phyloP scores from a whole-genome alignment of 2,329 filamentous ascomycete species.

The Neoascochyta sp. region DNA sequence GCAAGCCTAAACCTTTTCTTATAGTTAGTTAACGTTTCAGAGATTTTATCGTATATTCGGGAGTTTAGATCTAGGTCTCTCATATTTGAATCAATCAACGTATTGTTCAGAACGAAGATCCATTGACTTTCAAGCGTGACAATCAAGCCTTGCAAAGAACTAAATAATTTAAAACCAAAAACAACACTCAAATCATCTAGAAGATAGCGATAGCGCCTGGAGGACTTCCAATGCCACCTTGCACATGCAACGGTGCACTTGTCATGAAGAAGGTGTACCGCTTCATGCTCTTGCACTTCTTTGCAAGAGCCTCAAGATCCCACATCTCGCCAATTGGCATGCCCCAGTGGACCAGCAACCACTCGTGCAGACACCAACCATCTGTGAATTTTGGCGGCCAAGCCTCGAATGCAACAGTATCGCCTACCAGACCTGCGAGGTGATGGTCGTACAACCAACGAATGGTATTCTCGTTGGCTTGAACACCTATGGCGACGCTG shows the following conservation, averaged over 20 bases:
- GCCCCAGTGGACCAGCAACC: constrained; percentile 28
- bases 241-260: constrained; percentile 57
- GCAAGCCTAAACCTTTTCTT: no score
- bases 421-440: constrained; percentile 36
- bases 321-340: constrained; percentile 38
- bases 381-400: constrained; percentile 30
- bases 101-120: no score
- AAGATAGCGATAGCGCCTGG: constrained; percentile 37
- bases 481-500: constrained; percentile 31
- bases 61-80: no score
- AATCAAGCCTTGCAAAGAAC: no score
- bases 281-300: constrained; percentile 51
- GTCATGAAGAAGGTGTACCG: constrained; percentile 61
- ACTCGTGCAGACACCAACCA: constrained; percentile 35
- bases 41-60: no score
- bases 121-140: no score
- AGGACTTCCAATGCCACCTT: constrained; percentile 42
- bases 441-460: constrained; percentile 40
- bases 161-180: no score
- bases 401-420: constrained; percentile 42
- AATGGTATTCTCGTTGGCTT: constrained; percentile 30
- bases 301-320: constrained; percentile 50
- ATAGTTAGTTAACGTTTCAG: no score
- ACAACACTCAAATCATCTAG: no score
- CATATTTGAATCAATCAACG: no score